A percentile compares a stretch with the other conserved stretches of the same genome.
Evolutionary conservation across 768 basidiomycete species (phyloP).

Genomic region (Paxillus involutus): DNA sequence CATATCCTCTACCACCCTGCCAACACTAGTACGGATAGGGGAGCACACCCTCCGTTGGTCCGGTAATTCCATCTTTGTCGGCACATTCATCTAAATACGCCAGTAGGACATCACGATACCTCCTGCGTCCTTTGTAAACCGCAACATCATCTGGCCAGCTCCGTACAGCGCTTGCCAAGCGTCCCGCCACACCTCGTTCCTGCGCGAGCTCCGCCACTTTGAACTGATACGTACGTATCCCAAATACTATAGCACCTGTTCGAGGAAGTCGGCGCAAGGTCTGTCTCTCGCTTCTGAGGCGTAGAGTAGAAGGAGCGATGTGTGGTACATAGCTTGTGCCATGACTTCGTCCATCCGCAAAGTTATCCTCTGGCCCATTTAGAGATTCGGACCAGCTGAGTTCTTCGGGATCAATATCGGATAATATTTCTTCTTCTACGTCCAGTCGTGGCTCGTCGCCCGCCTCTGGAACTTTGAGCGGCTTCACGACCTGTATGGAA

Average conservation of each 20-base stretch:
- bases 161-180: constrained; percentile 63
- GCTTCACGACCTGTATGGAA: constrained; percentile 40
- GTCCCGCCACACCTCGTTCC: constrained; percentile 61
- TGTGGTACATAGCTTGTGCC: constrained; percentile 2
- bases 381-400: constrained; percentile 61
- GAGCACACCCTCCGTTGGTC: constrained; percentile 11
- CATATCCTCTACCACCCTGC: background rate
- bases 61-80: constrained; percentile 15
- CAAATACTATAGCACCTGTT: constrained; percentile 69
- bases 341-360: constrained; percentile 24
- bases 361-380: constrained; percentile 55
- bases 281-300: constrained; percentile 68
- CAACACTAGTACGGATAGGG: constrained; percentile 20
- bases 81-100: constrained; percentile 25
- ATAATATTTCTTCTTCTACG: constrained; percentile 11
- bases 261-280: constrained; percentile 62
- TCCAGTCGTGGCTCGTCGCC: background rate
- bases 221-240: constrained; percentile 66
- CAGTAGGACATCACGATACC: constrained; percentile 24
- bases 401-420: constrained; percentile 59
- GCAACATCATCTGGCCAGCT: constrained; percentile 70
- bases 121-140: constrained; percentile 23
- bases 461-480: constrained; percentile 8
- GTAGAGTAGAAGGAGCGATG: constrained; percentile 44
- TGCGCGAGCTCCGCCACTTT: constrained; percentile 50